Evolutionary conservation across 169 alveolate species (phyloP), one percentile per base, ranked within the genome.

Genomic region (Theileria equi): DNA sequence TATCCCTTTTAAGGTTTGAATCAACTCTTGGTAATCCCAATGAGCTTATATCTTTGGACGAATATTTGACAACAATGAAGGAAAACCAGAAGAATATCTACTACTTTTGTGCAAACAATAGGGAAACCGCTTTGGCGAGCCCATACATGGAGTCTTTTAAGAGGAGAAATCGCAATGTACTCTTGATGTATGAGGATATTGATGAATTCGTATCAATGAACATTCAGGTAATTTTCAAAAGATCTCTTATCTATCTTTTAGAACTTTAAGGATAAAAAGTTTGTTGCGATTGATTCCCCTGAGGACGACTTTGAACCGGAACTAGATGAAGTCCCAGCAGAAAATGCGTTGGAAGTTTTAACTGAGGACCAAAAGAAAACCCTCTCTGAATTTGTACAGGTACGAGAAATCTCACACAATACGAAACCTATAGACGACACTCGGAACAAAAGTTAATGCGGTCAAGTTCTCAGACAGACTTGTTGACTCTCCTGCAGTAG

Each of bases 121-220:
- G 82, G 45, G 77, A 57, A 78, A 90, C 92, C 0, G 96, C 94
- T 19, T 63, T 92, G 69, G 79, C 91, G 2, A 89, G 95, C 8
- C 96, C 96, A 1, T 92, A 92, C 82, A 92, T 92, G 95, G 96
- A 92, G 79, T 86, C 92, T 48, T 81, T 82, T 70, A 80, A 76
- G 45, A 67, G 81, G n/a, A 64, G 81, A 48, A 71, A 81, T 44
- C 66, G 90, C 23, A 88, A 89, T 43, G 96, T 92, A 11, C 65
- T 92, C 52, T 81, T 92, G 66, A 72, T 92, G 78, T 84, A 82
- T 47, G 96, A 91, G 59, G 96, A 92, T 65, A 88, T 90, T 3
- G 96, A 92, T 49, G 95, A 90, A 63, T 92, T 92, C 59, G 92
- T 92, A 34, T 80, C 87, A 25, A 91, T 85, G 93, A 88, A 87